Evolutionary conservation across 768 basidiomycete species (phyloP), one percentile per base, ranked within the genome.

Genomic region (Pleurotus cornucopiae): DNA sequence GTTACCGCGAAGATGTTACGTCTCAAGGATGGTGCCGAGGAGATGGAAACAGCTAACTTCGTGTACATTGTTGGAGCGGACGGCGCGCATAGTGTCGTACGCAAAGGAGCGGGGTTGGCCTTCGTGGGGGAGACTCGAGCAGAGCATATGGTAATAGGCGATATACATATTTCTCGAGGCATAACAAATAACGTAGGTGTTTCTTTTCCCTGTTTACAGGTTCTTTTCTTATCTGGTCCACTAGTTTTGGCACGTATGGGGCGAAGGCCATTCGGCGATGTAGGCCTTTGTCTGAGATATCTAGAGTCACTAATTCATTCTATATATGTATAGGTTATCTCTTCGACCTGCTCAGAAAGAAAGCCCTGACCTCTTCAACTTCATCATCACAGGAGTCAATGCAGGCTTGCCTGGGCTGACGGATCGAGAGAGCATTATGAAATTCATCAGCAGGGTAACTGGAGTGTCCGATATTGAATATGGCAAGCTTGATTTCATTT

Each of bases 1-100:
- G 74, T 81, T 5, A 58, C 65, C 9, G 78, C 73, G 5, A 68
- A 68, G 4, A 53, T 57, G 40, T 57, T 41, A 34, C 56, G 48
- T 38, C 60, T 61, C 38, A 30, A 39, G n/a, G 61, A 61, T 25
- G 58, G 56, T 6, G 57, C 55, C 39, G 64, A 63, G 16, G 63
- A 59, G 7, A 47, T 30, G 6, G 77, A 79, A 59, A 57, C 62
- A 9, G 48, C 63, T 4, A 57, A 54, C 2, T 73, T 66, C 45
- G 69, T 68, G 6, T 79, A 70, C 66, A 64, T 79, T 54, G 66
- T 80, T 52, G 78, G 78, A 5, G 66, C 74, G 0, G 78, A 80
- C 60, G 77, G 77, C 5, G 77, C 75, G 1, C 71, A 69, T 30
- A 72, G 76, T 37, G 62, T 70, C 16, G 72, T 77, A n/a, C 66